These are phyloP conservation scores for Neurospora cerealis DNA, from an alignment of 495 filamentous ascomycete genomes.

Conservation along the genomic window DNA sequence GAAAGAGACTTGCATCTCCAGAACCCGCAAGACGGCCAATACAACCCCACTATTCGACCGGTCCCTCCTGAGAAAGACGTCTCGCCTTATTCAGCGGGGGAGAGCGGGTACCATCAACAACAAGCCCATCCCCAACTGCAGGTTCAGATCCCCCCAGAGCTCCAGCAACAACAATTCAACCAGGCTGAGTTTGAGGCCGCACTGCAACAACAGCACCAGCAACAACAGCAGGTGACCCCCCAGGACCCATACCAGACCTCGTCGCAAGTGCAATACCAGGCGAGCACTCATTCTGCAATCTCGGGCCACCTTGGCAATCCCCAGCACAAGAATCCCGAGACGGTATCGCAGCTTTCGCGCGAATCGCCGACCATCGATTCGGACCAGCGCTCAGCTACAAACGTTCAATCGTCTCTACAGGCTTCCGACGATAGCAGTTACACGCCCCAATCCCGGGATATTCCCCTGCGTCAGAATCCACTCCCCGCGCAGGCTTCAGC, in stretches of 20 bases:
- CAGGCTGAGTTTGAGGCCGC: conserved; percentile 16
- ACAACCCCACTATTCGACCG: conserved; percentile 31
- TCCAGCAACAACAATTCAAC: conserved; percentile 15
- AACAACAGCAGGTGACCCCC: conserved; percentile 20
- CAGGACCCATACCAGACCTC: conserved; percentile 26
- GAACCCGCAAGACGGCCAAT: conserved; percentile 25
- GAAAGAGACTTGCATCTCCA: conserved; percentile 31
- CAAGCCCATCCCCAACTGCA: conserved; percentile 29
- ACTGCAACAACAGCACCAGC: conserved; percentile 6
- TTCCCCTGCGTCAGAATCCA: conserved; percentile 19
- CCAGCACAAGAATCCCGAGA: conserved; percentile 40
- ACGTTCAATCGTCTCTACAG: conserved; percentile 29
- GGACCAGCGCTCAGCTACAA: conserved; percentile 30
- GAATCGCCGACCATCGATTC: conserved; percentile 43
- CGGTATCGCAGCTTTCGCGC: conserved; percentile 51
- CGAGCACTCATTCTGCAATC: conserved; percentile 19
- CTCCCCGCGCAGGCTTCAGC: conserved; percentile 2
- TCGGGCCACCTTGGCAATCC: conserved; percentile 29
- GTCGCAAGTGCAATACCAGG: conserved; percentile 28
- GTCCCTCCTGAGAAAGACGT: conserved; percentile 25
- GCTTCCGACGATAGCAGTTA: conserved; percentile 27
- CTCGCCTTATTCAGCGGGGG: conserved; percentile 32
- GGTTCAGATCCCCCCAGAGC: conserved; percentile 13
- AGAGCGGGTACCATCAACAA: conserved; percentile 32
- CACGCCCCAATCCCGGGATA: conserved; percentile 26